Evolutionary conservation across 2,329 filamentous ascomycete species (phyloP).

Genomic region (Sporothrix brunneoviolacea): DNA sequence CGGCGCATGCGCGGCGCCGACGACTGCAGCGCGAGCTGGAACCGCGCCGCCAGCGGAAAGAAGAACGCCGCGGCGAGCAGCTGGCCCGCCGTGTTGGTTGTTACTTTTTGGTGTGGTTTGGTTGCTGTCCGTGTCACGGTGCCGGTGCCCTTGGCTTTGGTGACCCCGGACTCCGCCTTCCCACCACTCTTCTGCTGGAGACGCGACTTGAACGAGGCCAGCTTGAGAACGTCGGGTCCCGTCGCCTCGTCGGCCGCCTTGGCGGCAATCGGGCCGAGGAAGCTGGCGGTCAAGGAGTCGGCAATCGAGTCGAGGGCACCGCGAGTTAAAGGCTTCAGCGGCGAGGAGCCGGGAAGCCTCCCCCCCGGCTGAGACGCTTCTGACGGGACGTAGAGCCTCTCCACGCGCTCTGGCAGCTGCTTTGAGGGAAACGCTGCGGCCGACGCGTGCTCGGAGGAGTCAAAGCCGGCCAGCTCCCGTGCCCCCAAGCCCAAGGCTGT

Average conservation of each 20-base stretch:
- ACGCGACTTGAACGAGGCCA: constrained; percentile 79
- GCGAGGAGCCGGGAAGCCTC: constrained; percentile 23
- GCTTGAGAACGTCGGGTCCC: constrained; percentile 78
- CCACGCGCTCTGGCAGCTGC: constrained; percentile 64
- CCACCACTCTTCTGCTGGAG: constrained; percentile 57
- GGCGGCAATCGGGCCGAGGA: constrained; percentile 76
- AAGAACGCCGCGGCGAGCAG: constrained; percentile 75
- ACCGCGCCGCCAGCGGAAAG: constrained; percentile 75
- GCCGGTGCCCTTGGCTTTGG: constrained; percentile 22
- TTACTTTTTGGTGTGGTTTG: constrained; percentile 20
- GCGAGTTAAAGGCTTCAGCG: constrained; percentile 44
- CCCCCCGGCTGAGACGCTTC: constrained; percentile 15
- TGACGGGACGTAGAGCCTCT: constrained; percentile 57
- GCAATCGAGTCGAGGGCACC: constrained; percentile 64
- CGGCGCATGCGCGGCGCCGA: constrained; percentile 34
- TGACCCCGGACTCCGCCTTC: too few relatives aligned
- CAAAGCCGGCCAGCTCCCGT: constrained; percentile 76
- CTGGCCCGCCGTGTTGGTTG: constrained; percentile 68
- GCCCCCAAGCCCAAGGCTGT: constrained; percentile 75
- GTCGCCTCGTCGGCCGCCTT: constrained; percentile 71
- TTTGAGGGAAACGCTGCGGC: constrained; percentile 70
- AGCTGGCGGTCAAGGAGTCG: constrained; percentile 58
- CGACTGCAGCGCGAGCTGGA: constrained; percentile 56
- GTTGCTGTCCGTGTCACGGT: too few relatives aligned
- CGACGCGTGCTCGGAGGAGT: constrained; percentile 46